Evolutionary conservation across 177 flowering plant species (phyloP), one percentile per base, ranked within the genome.

Genomic region (Vitis hybrid): DNA sequence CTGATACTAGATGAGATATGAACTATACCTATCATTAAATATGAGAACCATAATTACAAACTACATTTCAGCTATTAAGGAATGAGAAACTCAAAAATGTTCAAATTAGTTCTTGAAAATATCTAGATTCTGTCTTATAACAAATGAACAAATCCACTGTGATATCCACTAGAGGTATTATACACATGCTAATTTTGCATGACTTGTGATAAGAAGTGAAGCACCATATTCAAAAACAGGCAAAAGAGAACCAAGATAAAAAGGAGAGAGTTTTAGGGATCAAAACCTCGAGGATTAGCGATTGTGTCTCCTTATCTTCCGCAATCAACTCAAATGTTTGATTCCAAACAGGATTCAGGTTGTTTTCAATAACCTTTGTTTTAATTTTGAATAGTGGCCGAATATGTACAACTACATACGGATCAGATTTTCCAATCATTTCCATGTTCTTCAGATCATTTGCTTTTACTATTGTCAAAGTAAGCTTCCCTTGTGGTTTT

Each of bases 361-460:
- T 96, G 83, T 94, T 89, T 2, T 94, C 87, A 13, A 94, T 54
- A 61, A 80, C 85, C 70, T 88, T 85, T 52, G 99, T 86, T 76
- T 96, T 94, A 57, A 86, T 82, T 80, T 90, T 96, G 81, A 86
- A 87, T 26, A 92, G 72, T 39, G 98, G 98, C 15, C 93, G 92
- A 68, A 96, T 81, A 65, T 84, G 69, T 26, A 90, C 64, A 75
- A 86, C 88, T 29, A 75, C 95, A 74, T 94, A 94, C 53, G 98
- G 99, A 82, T 96, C 99, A 50, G 99, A 96, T 80, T 96, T 96
- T 70, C 98, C 97, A 71, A 96, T 83, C 95, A 94, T 80, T 81
- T 96, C 99, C 97, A 85, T 88, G 81, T 96, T 96, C 83, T 96
- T 96, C 81, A 96, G 78, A 48, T 81, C 83, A 82, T 68, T 89